phyloP scores from a whole-genome alignment of 2,329 filamentous ascomycete genomes.

The Microsporum audouinii region DNA sequence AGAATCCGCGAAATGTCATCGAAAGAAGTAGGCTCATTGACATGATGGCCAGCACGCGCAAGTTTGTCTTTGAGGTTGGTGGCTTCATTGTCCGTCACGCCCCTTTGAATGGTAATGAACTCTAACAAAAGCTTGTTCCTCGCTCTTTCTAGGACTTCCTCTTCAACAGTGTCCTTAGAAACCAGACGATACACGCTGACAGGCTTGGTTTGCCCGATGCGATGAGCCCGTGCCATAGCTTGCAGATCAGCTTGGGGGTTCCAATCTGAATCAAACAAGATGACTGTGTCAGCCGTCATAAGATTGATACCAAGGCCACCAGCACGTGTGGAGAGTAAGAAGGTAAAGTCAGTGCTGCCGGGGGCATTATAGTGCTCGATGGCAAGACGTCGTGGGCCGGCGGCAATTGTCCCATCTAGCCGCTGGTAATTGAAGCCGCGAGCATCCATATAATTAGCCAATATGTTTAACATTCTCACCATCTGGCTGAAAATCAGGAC shows the following conservation, averaged over 20 bases:
- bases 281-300: constrained; percentile 90
- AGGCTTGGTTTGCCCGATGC: constrained; percentile 90
- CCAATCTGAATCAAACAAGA: constrained; percentile 95
- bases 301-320: constrained; percentile 91
- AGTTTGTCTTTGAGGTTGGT: constrained; percentile 76
- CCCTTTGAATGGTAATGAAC: constrained; percentile 92
- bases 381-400: constrained; percentile 74
- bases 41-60: constrained; percentile 45
- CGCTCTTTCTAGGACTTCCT: constrained; percentile 90
- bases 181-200: constrained; percentile 95
- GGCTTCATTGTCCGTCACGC: constrained; percentile 85
- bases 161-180: constrained; percentile 95
- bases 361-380: constrained; percentile 99
- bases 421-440: constrained; percentile 93
- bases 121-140: constrained; percentile 96
- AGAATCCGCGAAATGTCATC: constrained; percentile 94
- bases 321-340: constrained; percentile 85
- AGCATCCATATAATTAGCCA: constrained; percentile 84
- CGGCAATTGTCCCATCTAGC: constrained; percentile 86
- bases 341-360: constrained; percentile 90
- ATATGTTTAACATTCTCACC: constrained; percentile 96
- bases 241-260: constrained; percentile 97
- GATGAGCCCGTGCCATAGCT: constrained; percentile 95
- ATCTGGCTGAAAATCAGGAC: constrained; percentile 99
- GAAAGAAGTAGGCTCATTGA: constrained; percentile 72